A percentile compares a stretch with the other conserved stretches of the same genome.
These are phyloP conservation scores for Lactifluus hygrophoroides DNA, from an alignment of 768 basidiomycete genomes.

Conservation along the genomic window DNA sequence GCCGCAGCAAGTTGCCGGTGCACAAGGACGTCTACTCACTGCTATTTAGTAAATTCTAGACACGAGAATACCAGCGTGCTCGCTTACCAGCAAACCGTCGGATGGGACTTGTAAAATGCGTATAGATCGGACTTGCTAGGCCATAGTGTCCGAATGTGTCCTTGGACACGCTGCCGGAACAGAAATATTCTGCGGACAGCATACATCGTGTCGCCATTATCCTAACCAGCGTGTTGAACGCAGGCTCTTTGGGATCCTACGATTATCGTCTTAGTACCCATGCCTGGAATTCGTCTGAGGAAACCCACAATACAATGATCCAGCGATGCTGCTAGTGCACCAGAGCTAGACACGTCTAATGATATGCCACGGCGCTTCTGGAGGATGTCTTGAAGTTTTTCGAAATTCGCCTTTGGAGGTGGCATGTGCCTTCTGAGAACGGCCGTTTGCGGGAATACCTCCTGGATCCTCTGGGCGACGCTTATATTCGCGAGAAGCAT, in stretches of 20 bases:
- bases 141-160: constrained; percentile 97
- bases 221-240: constrained; percentile 95
- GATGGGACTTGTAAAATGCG: constrained; percentile 97
- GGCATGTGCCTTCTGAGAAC: constrained; percentile 88
- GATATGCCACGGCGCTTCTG: constrained; percentile 73
- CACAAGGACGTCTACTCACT: constrained; percentile 67
- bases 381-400: constrained; percentile 89
- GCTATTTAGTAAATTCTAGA: not conserved
- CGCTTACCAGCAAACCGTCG: constrained; percentile 82
- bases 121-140: constrained; percentile 94
- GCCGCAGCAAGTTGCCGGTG: constrained; percentile 92
- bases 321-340: constrained; percentile 78
- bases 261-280: not conserved
- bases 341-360: constrained; percentile 86
- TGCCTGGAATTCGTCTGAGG: constrained; percentile 1
- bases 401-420: constrained; percentile 89
- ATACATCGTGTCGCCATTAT: constrained; percentile 99
- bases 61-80: constrained; percentile 19
- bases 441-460: constrained; percentile 92
- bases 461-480: constrained; percentile 86
- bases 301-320: constrained; percentile 74
- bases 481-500: constrained; percentile 97
- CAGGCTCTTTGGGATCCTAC: constrained; percentile 74
- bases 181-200: constrained; percentile 97
- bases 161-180: constrained; percentile 84